phyloP scores from a whole-genome alignment of 345 rosid species.

The Melaleuca alternifolia region DNA sequence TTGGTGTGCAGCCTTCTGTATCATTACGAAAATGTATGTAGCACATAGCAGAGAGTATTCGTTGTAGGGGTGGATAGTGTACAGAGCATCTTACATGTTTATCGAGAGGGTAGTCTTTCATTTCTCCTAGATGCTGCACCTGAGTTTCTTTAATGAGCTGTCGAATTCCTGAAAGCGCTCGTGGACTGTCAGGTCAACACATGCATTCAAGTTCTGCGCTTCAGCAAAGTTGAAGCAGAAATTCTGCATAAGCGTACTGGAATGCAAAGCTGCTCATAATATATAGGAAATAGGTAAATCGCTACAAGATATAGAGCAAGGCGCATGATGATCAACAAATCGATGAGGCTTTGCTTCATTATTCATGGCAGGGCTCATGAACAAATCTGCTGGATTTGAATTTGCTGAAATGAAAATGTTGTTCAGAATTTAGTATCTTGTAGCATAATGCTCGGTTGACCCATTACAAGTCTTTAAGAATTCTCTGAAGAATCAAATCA shows the following conservation, averaged over 20 bases:
- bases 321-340: background rate
- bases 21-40: background rate
- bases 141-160: background rate
- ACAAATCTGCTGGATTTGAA: background rate
- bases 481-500: background rate
- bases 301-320: background rate
- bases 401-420: background rate
- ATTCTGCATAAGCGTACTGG: background rate
- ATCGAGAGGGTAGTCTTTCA: background rate
- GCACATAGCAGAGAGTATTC: constrained; percentile 28
- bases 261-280: background rate
- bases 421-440: background rate
- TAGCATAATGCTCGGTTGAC: background rate
- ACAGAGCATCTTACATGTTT: background rate
- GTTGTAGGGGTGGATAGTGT: background rate
- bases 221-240: background rate
- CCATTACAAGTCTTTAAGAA: background rate
- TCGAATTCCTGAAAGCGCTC: background rate
- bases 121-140: background rate
- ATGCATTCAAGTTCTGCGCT: background rate
- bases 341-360: background rate
- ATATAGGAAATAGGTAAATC: background rate
- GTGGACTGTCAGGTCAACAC: background rate
- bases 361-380: background rate
- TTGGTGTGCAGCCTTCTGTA: background rate